These are phyloP conservation scores for Alternaria sp. DNA, from an alignment of 2,329 filamentous ascomycete species.

Conservation along the genomic window DNA sequence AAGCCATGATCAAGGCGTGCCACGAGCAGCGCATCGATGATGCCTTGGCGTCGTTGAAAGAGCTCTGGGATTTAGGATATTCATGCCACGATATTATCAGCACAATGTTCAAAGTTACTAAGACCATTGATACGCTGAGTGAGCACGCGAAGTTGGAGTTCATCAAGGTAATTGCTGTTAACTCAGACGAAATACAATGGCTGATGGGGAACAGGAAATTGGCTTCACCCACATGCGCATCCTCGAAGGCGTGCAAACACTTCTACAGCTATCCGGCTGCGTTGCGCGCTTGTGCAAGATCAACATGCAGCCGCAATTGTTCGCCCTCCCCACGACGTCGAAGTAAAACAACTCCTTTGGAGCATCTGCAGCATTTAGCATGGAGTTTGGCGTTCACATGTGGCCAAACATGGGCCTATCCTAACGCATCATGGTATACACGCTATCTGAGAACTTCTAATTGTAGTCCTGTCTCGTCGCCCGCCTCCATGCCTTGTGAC, in stretches of 20 bases:
- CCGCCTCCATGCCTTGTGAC: background rate
- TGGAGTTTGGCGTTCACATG: slow-evolving; percentile 35
- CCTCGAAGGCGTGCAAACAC: slow-evolving; percentile 94
- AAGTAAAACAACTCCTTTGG: slow-evolving; percentile 15
- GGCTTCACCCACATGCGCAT: slow-evolving; percentile 99
- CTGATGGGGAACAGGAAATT: slow-evolving; percentile 69
- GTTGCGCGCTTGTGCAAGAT: slow-evolving; percentile 90
- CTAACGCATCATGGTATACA: background rate
- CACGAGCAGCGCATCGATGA: slow-evolving; percentile 90
- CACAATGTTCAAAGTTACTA: slow-evolving; percentile 99
- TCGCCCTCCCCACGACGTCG: slow-evolving; percentile 57
- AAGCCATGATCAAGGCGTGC: slow-evolving; percentile 98
- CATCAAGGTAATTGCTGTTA: slow-evolving; percentile 67
- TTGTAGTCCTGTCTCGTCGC: background rate
- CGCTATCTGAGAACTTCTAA: background rate
- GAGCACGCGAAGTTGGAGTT: slow-evolving; percentile 97
- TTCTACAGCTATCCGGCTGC: slow-evolving; percentile 92
- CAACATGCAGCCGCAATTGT: slow-evolving; percentile 93
- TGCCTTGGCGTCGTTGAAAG: slow-evolving; percentile 84
- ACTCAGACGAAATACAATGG: background rate
- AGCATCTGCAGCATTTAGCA: slow-evolving; percentile 41
- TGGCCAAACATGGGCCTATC: background rate
- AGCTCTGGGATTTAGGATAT: slow-evolving; percentile 94
- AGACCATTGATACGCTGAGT: slow-evolving; percentile 89
- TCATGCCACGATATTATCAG: slow-evolving; percentile 99